Percentiles rank a stretch among this genome's conserved stretches.
These are phyloP conservation scores for Eremochloa ophiuroides DNA, from an alignment of 176 grass and related monocot genomes.

Conservation along the genomic window DNA sequence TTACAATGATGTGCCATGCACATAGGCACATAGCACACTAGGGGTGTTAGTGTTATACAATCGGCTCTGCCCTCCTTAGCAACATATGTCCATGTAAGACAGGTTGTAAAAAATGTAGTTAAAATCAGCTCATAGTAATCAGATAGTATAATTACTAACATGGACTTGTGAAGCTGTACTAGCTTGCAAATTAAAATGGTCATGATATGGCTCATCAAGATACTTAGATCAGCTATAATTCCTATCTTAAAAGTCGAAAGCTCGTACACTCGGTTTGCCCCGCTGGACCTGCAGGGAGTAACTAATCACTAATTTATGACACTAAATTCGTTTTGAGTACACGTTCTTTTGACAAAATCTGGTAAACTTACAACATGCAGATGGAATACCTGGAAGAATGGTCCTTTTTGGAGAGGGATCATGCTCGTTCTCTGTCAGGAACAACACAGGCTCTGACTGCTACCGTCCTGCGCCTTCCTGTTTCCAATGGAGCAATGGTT, in stretches of 20 bases:
- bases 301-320: neutral
- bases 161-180: neutral
- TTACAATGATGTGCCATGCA: no score
- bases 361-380: slow-evolving; percentile 23
- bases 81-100: no score
- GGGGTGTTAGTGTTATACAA: no score
- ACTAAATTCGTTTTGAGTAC: neutral
- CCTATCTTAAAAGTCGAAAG: neutral
- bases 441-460: slow-evolving; percentile 44
- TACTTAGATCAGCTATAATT: neutral
- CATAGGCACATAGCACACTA: no score
- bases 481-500: slow-evolving; percentile 60
- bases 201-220: neutral
- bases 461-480: slow-evolving; percentile 48
- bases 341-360: neutral
- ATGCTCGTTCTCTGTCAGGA: slow-evolving; percentile 56
- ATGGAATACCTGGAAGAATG: slow-evolving; percentile 64
- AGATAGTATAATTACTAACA: neutral
- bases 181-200: neutral
- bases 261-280: neutral
- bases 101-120: neutral
- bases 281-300: neutral
- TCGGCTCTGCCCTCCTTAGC: no score
- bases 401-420: slow-evolving; percentile 47
- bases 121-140: neutral